Conservation (phyloP, 1,284 basidiomycete species). For the Mixia osmundae region DNA sequence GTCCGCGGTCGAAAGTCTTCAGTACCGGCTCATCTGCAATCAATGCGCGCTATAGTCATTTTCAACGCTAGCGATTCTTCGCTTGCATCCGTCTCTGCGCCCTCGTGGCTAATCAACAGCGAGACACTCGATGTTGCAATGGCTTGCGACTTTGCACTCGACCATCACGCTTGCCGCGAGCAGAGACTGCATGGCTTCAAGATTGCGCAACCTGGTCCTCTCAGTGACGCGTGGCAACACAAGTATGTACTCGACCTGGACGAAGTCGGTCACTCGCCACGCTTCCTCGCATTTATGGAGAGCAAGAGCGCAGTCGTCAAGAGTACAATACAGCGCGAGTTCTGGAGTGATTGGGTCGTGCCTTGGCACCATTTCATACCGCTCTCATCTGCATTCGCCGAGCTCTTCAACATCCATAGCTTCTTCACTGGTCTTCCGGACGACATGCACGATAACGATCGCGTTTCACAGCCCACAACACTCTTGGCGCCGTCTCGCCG, state of each 20-base stretch:
- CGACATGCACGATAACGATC: conserved; percentile 7
- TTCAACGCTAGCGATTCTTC: conserved; percentile 15
- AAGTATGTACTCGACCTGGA: conserved; percentile 80
- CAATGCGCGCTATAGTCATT: conserved; percentile 39
- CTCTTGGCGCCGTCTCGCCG: conserved; percentile 33
- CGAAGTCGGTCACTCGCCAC: conserved; percentile 80
- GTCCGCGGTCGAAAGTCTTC: conserved; percentile 3
- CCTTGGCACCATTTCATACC: conserved; percentile 69
- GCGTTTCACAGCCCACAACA: conserved; percentile 4
- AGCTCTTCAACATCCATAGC: conserved; percentile 73
- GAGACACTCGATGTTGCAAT: conserved; percentile 77
- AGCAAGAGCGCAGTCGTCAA: conserved; percentile 72
- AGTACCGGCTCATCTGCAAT: conserved; percentile 31
- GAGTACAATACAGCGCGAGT: conserved; percentile 70
- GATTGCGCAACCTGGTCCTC: conserved; percentile 32
- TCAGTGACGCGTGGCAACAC: conserved; percentile 72
- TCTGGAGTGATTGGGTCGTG: conserved; percentile 31
- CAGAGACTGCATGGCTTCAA: conserved; percentile 19
- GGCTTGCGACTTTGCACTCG: conserved; percentile 29
- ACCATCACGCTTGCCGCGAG: conserved; percentile 50
- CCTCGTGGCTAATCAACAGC: conserved; percentile 40
- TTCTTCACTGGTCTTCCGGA: conserved; percentile 49
- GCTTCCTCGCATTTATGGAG: conserved; percentile 64
- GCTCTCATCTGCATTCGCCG: conserved; percentile 54
- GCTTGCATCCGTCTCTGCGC: conserved; percentile 13